Conservation (phyloP, 2,329 filamentous ascomycete genomes). For the Gaeumannomyces tritici region DNA sequence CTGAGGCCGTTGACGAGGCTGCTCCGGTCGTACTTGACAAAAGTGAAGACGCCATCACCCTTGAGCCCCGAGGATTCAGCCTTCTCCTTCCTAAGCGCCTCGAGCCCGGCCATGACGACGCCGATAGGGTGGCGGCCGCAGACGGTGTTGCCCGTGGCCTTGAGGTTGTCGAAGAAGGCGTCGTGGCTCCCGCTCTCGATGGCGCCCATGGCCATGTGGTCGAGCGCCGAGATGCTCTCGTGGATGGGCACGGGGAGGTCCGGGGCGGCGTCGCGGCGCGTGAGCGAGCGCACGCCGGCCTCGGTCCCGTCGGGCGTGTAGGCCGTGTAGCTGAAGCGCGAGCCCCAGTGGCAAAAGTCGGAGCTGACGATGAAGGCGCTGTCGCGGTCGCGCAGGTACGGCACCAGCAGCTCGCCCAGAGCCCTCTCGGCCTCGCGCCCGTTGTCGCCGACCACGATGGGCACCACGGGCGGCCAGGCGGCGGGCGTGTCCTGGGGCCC, state of each 20-base stretch:
- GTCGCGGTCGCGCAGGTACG: constrained; percentile 64
- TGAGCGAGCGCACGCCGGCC: constrained; percentile 28
- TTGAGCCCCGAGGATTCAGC: constrained; percentile 16
- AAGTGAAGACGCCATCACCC: constrained; percentile 53
- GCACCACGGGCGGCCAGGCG: constrained; percentile 64
- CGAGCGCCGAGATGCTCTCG: constrained; percentile 73
- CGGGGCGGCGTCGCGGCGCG: constrained; percentile 20
- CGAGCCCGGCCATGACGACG: constrained; percentile 80
- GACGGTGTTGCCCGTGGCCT: constrained; percentile 76
- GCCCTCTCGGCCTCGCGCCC: constrained; percentile 53
- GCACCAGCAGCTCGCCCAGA: constrained; percentile 62
- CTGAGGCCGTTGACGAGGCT: constrained; percentile 54
- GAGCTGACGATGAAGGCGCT: constrained; percentile 86
- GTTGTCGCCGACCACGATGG: constrained; percentile 77
- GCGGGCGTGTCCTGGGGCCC: constrained; percentile 22
- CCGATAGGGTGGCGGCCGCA: constrained; percentile 94
- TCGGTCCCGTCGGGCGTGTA: constrained; percentile 48
- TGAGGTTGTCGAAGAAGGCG: constrained; percentile 59
- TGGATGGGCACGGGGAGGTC: constrained; percentile 46
- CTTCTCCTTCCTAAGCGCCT: constrained; percentile 41
- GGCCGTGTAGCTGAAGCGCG: constrained; percentile 72
- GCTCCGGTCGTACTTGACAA: constrained; percentile 83
- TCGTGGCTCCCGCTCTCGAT: constrained; percentile 68
- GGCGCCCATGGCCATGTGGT: constrained; percentile 74
- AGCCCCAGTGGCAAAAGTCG: constrained; percentile 96